These are phyloP conservation scores for Calonectria montana DNA, from an alignment of 2,329 filamentous ascomycete genomes.

Conservation along the genomic window DNA sequence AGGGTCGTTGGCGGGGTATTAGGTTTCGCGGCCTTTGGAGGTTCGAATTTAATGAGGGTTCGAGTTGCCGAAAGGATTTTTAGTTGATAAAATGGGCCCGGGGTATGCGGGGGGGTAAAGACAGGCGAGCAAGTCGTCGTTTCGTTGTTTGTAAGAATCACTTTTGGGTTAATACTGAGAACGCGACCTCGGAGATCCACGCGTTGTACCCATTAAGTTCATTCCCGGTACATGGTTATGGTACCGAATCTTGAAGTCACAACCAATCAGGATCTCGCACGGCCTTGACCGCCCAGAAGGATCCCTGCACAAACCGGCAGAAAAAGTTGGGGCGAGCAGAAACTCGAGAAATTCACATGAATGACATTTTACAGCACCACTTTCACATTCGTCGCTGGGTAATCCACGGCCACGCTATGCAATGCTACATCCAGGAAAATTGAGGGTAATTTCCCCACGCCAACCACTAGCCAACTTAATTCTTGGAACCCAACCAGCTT, in stretches of 20 bases:
- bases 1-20: constrained; percentile 13
- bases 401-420: constrained; percentile 31
- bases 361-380: constrained; percentile 10
- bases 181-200: constrained; percentile 35
- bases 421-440: constrained; percentile 43
- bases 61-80: not conserved
- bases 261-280: constrained; percentile 20
- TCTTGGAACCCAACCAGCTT: constrained; percentile 14
- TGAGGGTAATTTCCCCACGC: constrained; percentile 36
- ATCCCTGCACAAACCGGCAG: constrained; percentile 35
- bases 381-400: constrained; percentile 10
- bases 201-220: constrained; percentile 35
- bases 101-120: not conserved
- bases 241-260: constrained; percentile 19
- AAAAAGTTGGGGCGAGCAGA: constrained; percentile 39
- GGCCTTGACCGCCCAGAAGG: constrained; percentile 36
- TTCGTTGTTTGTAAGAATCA: constrained; percentile 12
- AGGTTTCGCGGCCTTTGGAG: not conserved
- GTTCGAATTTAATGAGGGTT: not conserved
- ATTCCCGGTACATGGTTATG: constrained; percentile 8
- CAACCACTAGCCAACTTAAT: constrained; percentile 28
- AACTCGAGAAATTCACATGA: constrained; percentile 27
- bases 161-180: constrained; percentile 23
- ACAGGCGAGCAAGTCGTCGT: constrained; percentile 2
- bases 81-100: not conserved